Conservation (phyloP, 1,284 basidiomycete species). For the Vanrija pseudolonga region DNA sequence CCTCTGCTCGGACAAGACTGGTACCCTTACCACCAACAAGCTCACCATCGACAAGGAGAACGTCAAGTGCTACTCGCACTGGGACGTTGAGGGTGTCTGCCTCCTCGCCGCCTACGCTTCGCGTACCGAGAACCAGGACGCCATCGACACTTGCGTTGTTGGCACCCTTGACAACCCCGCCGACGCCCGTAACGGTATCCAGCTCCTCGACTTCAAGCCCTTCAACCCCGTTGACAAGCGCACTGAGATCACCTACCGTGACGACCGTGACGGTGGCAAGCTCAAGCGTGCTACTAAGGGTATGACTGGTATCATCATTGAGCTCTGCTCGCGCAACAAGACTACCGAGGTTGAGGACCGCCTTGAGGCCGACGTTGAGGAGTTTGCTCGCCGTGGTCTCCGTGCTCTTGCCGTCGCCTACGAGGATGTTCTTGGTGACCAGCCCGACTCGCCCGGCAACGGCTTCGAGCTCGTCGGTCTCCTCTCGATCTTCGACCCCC, state of each 20-base stretch:
- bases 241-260: conserved; percentile 95
- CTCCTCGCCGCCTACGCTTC: conserved; percentile 92
- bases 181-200: conserved; percentile 85
- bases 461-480: conserved; percentile 97
- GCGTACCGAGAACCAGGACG: conserved; percentile 97
- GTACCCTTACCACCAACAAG: conserved; percentile 97
- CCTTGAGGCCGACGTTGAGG: conserved; percentile 92
- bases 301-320: conserved; percentile 96
- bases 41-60: conserved; percentile 93
- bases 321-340: conserved; percentile 96
- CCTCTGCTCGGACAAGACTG: conserved; percentile 95
- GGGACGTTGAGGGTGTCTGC: conserved; percentile 84
- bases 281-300: conserved; percentile 99
- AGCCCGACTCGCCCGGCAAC: conserved; percentile 60
- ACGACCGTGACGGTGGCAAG: conserved; percentile 79
- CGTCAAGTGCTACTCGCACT: conserved; percentile 85
- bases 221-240: conserved; percentile 99
- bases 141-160: conserved; percentile 87
- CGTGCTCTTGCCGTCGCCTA: conserved; percentile 95
- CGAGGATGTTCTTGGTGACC: conserved; percentile 80
- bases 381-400: conserved; percentile 92
- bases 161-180: conserved; percentile 68
- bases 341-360: conserved; percentile 82
- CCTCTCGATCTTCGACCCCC: conserved; percentile 95
- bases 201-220: conserved; percentile 96